Base-by-base conservation (phyloP, 2,329 filamentous ascomycete species). In the Cladosporium cucumerinum region DNA sequence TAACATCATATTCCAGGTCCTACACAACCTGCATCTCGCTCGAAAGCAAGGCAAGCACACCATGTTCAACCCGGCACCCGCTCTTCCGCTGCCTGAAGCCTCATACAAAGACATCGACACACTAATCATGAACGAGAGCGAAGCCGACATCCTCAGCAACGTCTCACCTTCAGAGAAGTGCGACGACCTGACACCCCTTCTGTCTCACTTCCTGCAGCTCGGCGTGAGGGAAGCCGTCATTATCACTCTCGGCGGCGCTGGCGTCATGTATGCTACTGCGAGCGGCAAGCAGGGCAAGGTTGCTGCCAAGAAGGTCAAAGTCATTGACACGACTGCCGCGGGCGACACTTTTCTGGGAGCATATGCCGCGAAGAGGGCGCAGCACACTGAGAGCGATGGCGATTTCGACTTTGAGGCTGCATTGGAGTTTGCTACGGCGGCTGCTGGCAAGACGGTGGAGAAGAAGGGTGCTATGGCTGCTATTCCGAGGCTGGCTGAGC, bases 291-390 rank as follows among this genome's bases (percentile, higher is more conserved):
- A 61, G 25, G 73, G 71, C 43, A 69, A 69, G 46, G 63, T 74
- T 18, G 51, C 69, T 23, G 92, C 91, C 0, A 83, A 86, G 67
- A 89, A 90, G 77, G 89, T 92, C 21, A 79, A 84, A 64, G 94
- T 98, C 1, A 87, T 97, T 5, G 94, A 98, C 76, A 98, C 94
- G 1, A 98, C 94, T 8, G 94, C 90, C 1, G 95, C 95, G 5
- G 94, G 94, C 0, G 94, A 98, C 76, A 97, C 94, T 0, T 97
- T 97, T 79, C 91, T 96, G 5, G 94, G 95, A 1, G 90, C 87
- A 25, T 96, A 97, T 76, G 90, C 92, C 2, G 86, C 77, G 3
- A 77, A 66, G 12, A 80, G 80, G 78, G 61, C 72, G n/a, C 60
- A 62, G 49, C 60, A 62, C 30, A 36, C 10, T 14, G 72, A 65